Evolutionary conservation across 1,284 basidiomycete genomes (phyloP).

Genomic region (Caloboletus firmus): DNA sequence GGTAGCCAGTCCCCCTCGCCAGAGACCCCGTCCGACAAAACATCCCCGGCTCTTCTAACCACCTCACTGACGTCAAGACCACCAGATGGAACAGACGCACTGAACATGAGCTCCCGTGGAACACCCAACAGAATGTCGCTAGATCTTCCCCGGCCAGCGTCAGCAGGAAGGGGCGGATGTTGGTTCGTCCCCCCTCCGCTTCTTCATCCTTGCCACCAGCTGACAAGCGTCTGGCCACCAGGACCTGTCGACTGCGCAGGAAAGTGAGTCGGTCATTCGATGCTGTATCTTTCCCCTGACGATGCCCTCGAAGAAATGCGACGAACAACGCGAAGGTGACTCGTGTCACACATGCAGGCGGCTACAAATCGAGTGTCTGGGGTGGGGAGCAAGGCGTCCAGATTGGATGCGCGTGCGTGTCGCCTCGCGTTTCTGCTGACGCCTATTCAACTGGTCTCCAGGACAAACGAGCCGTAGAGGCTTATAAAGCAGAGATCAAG

Average conservation of each 20-base stretch:
- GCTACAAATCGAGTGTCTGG: conserved; percentile 72
- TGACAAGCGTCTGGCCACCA: conserved; percentile 33
- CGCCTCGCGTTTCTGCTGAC: conserved; percentile 7
- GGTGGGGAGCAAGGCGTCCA: conserved; percentile 76
- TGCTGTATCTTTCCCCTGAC: conserved; percentile 4
- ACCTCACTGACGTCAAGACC: conserved; percentile 40
- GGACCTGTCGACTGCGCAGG: conserved; percentile 78
- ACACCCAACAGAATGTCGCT: conserved; percentile 51
- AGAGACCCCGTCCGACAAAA: conserved; percentile 40
- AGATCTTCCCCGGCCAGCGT: conserved; percentile 53
- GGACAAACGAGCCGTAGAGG: conserved; percentile 80
- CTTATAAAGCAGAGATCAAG: conserved; percentile 81
- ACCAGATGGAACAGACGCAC: conserved; percentile 42
- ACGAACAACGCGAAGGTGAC: conserved; percentile 74
- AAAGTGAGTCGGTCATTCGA: conserved; percentile 49
- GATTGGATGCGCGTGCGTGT: conserved; percentile 79
- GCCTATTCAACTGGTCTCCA: conserved; percentile 31
- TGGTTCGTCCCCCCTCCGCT: conserved; percentile 50
- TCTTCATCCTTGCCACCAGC: neutral
- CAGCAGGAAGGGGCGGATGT: conserved; percentile 68
- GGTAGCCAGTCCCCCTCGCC: conserved; percentile 48
- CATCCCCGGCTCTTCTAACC: conserved; percentile 43
- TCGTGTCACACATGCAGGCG: conserved; percentile 77
- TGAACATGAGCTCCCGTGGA: conserved; percentile 40
- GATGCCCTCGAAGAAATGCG: conserved; percentile 63